These are phyloP conservation scores for Umbelopsis vinacea DNA, from an alignment of 192 early-diverging fungal genomes.

Conservation along the genomic window DNA sequence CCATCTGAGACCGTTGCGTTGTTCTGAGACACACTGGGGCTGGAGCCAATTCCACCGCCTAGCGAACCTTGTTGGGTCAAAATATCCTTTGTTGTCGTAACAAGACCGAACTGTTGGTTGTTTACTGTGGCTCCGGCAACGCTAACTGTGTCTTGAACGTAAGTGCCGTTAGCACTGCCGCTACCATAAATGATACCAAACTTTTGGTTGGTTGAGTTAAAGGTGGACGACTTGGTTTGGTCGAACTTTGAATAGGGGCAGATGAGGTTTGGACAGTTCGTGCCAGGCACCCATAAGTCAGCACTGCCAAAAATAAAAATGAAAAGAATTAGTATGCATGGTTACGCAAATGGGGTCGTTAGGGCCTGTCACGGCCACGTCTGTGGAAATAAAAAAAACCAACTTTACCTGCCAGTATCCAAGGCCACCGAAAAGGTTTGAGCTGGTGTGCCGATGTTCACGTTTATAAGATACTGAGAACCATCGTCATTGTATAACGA, in stretches of 20 bases:
- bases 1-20: slow-evolving; percentile 24
- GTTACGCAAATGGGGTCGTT: background rate
- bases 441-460: slow-evolving; percentile 33
- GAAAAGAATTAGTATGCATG: background rate
- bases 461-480: slow-evolving; percentile 41
- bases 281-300: slow-evolving; percentile 42
- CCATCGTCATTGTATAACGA: slow-evolving; percentile 40
- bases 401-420: slow-evolving; percentile 42
- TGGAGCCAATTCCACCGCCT: background rate
- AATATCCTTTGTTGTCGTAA: slow-evolving; percentile 29
- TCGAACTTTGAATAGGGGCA: slow-evolving; percentile 36
- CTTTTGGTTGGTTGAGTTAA: slow-evolving; percentile 13
- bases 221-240: slow-evolving; percentile 29
- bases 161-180: slow-evolving; percentile 39
- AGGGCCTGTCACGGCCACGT: background rate
- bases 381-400: background rate
- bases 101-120: slow-evolving; percentile 43
- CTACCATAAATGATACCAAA: slow-evolving; percentile 42
- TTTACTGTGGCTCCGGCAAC: slow-evolving; percentile 25
- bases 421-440: slow-evolving; percentile 38
- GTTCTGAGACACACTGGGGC: background rate
- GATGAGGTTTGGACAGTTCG: slow-evolving; percentile 8
- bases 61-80: slow-evolving; percentile 17
- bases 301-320: slow-evolving; percentile 23
- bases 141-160: slow-evolving; percentile 32